Conservation (phyloP, 345 rosid species). For the Aegle marmelos region DNA sequence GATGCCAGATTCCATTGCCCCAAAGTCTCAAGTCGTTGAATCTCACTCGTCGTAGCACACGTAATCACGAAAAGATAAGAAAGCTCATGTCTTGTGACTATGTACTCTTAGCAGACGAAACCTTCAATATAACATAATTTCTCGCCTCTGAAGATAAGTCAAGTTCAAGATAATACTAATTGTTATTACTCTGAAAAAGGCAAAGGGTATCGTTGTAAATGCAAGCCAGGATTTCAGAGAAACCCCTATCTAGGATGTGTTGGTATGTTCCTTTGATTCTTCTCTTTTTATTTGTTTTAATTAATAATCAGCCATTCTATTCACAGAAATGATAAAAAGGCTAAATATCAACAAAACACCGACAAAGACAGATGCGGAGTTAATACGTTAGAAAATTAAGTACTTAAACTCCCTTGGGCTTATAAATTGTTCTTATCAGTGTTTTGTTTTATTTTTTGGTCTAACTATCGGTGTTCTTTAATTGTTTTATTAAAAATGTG, state of each 20-base stretch:
- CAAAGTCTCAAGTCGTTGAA: background rate
- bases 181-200: background rate
- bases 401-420: rapidly evolving
- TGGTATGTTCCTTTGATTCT: background rate
- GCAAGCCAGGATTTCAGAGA: background rate
- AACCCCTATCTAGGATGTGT: background rate
- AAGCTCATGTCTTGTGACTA: background rate
- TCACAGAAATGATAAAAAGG: no score
- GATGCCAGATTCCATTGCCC: constrained; percentile 26
- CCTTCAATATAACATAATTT: background rate
- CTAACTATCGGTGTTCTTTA: no score
- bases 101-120: background rate
- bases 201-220: background rate
- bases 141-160: background rate
- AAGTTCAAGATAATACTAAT: background rate
- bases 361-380: no score
- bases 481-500: no score
- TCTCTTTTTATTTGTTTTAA: no score
- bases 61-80: background rate
- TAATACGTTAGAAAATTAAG: no score
- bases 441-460: no score
- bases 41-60: background rate
- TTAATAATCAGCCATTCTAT: no score
- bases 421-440: no score
- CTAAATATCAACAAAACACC: no score